phyloP scores from a whole-genome alignment of 805 yeast genomes.

The Tetrapisispora iriomotensis region DNA sequence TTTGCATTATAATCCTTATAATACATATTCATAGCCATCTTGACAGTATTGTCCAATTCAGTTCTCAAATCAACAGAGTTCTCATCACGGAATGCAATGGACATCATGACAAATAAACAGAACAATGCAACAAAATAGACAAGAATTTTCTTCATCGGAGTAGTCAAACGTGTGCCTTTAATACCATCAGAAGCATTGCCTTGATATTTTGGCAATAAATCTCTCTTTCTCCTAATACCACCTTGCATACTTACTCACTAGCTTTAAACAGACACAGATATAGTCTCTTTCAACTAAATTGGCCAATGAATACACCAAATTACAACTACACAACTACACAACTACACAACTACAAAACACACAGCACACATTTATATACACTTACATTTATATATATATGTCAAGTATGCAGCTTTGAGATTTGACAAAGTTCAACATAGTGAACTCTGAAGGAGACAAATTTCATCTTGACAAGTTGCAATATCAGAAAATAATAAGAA shows the following conservation, averaged over 20 bases:
- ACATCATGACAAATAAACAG: background rate
- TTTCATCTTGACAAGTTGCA: no score
- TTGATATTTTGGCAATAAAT: conserved; percentile 34
- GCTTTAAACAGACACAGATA: no score
- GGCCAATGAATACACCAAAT: no score
- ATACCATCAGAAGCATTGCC: conserved; percentile 8
- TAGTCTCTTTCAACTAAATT: no score
- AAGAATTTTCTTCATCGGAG: conserved; percentile 39
- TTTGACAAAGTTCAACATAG: no score
- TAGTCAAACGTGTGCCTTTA: conserved; percentile 23
- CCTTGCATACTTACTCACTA: conserved; percentile 22
- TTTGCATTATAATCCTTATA: conserved; percentile 3
- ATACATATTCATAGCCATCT: conserved; percentile 5
- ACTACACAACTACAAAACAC: no score
- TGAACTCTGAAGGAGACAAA: no score
- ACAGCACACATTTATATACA: no score
- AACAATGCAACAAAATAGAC: conserved; percentile 25
- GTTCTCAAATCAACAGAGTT: conserved; percentile 4
- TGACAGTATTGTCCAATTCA: conserved; percentile 5
- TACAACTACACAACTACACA: no score
- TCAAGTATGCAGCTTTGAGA: no score
- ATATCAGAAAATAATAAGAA: no score
- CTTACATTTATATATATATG: no score
- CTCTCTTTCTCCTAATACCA: conserved; percentile 27
- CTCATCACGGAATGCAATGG: conserved; percentile 3